These are phyloP conservation scores for Glomus cerebriforme DNA, from an alignment of 192 early-diverging fungal genomes.

Conservation along the genomic window DNA sequence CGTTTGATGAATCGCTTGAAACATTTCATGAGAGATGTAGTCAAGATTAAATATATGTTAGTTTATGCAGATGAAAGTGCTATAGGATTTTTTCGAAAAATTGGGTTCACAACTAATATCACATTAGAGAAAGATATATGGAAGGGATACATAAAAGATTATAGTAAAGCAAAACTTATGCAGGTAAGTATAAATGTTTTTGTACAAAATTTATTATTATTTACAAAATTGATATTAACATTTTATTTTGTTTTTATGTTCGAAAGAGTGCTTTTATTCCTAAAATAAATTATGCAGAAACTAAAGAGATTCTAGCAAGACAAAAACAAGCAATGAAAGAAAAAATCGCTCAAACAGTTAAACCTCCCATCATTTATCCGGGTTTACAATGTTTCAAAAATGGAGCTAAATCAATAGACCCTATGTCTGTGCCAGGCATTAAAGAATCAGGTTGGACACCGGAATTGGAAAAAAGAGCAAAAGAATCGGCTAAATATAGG, in stretches of 20 bases:
- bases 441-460: slow-evolving; percentile 92
- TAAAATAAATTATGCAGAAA: slow-evolving; percentile 83
- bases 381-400: slow-evolving; percentile 76
- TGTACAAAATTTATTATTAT: background rate
- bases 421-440: slow-evolving; percentile 86
- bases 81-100: slow-evolving; percentile 98
- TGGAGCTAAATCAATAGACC: slow-evolving; percentile 64
- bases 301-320: slow-evolving; percentile 66
- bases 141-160: slow-evolving; percentile 99
- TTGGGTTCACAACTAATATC: slow-evolving; percentile 98
- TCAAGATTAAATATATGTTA: slow-evolving; percentile 82
- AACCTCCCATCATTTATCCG: slow-evolving; percentile 76
- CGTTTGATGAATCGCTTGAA: slow-evolving; percentile 95
- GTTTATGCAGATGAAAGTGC: slow-evolving; percentile 99
- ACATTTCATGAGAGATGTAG: slow-evolving; percentile 79
- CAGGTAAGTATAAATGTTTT: slow-evolving; percentile 51
- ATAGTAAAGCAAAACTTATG: slow-evolving; percentile 98
- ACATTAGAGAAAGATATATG: slow-evolving; percentile 89
- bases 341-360: slow-evolving; percentile 76
- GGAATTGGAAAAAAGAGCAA: slow-evolving; percentile 71
- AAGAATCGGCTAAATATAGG: slow-evolving; percentile 43
- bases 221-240: too few species aligned
- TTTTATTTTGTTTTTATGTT: background rate
- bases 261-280: slow-evolving; percentile 86
- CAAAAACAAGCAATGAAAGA: slow-evolving; percentile 84